Evolutionary conservation across 1,139 yeast species (phyloP), one percentile per base, ranked within the genome.

Genomic region (Kodamaea sp.): DNA sequence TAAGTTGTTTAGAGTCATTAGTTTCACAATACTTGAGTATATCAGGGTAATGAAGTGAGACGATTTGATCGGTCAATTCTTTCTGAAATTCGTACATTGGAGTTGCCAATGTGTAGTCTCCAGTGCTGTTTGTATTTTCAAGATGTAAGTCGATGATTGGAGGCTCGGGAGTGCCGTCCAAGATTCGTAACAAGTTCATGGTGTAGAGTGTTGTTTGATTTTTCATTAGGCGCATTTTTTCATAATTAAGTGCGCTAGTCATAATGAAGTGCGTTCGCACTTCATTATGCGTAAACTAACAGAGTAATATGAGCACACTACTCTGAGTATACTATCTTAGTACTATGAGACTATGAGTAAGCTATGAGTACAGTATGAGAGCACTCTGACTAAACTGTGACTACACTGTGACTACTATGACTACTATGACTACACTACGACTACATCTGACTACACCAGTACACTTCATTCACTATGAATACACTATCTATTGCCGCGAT

Each of bases 11-110:
- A 33, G 58, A 53, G 49, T 68, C 74, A 49, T 63, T 72, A 42
- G 87, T 79, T 57, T 88, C 96, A 55, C 88, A 89, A 59, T 84
- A 88, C 61, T 88, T 83, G 51, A 90, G 68, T 40, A 92, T 87
- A 57, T 90, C 97, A 27, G 95, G 81, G 55, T 89, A 89, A 60
- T 92, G 97, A 32, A 89, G 67, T 1, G 96, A 85, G 6, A 92
- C 85, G 24, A 92, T 89, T 57, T 89, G 96, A 62, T 90, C 96
- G n/a, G 92, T 86, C 39, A 92, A 72, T 54, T 88, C 95, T 53
- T 82, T 84, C 57, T 92, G 97, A 50, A 87, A 84, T 46, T 85
- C 89, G 43, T 86, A 80, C 83, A 90, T 81, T 2, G 96, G 90
- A 5, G 95, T 86, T 0, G 95, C 88, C 31, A 90, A 67, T 58